Evolutionary conservation across 2,329 filamentous ascomycete genomes (phyloP), one percentile per base, ranked within the genome.

Genomic region (Paramyrothecium roridum): DNA sequence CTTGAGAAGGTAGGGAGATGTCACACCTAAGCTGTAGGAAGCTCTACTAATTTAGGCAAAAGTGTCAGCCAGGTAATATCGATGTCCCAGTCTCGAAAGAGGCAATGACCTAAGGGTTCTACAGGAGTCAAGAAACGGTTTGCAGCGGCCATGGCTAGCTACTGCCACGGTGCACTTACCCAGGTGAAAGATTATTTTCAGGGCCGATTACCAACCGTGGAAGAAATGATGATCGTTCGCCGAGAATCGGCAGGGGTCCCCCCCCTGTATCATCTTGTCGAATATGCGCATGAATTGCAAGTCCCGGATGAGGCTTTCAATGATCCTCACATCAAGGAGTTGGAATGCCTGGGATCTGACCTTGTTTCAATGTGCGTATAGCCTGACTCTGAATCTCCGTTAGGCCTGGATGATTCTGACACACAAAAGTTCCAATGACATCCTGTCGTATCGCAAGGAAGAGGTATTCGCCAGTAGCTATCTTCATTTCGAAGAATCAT

Each of bases 391-490:
- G 7, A 13, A 8, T 6, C 6, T 43, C 13, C n/a, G 37, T 17
- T 17, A 13, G 6, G 6, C 7, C 4, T 43, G n/a, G 13, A 43
- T 43, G 37, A 43, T 43, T 4, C n/a, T 48, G 30, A 13, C 7
- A 2, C 13, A 8, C 3, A 37, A 50, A 10, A 64, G 62, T 22
- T 54, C 62, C 10, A 64, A 64, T 33, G 62, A 64, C 34, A 61
- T 63, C 12, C 17, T 64, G 11, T 64, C 62, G 6, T 64, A 63
- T 40, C 46, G 46, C 3, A 64, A 64, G 47, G 62, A 64, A 57
- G 54, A 63, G 54, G 59, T 60, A 48, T 52, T 40, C 37, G 3
- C 37, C 26, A 21, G n/a, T 11, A 50, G 37, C 19, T 26, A 43
- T 11, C 16, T 47, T 30, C 46, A 13, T 17, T 21, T 17, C 10